Evolutionary conservation across 1,284 basidiomycete species (phyloP), one percentile per base, ranked within the genome.

Genomic region (Golubevia pallescens): DNA sequence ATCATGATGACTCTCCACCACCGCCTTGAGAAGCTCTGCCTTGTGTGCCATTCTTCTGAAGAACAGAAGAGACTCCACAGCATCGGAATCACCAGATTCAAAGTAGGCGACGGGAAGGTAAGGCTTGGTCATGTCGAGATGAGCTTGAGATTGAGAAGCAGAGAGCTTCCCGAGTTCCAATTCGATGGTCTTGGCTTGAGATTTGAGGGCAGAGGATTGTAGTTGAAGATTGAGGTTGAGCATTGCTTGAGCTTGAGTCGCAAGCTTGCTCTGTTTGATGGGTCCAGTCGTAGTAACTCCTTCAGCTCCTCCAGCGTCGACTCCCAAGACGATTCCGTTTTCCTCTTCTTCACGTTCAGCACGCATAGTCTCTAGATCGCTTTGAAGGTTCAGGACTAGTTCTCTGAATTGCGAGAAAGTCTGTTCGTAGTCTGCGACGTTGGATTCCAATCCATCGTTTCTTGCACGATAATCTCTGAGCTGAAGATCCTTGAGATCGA

Each of bases 401-500:
- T 80, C 78, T 38, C 82, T 70, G 74, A 84, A 85, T 60, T 81
- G 80, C 1, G 54, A 64, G 23, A 84, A 71, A 2, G 78, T 84
- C 53, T 70, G 70, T 51, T 81, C 75, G 53, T 80, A 70, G 23
- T 84, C 77, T 24, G 73, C 69, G 2, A 81, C 67, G 24, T 77
- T 77, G 55, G 74, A 71, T 54, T 80, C 68, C 14, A 80, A 71
- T 19, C 65, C 60, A 51, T 76, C 73, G 28, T 62, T 68, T 57
- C 74, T 72, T 14, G 66, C 53, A 1, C 64, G 62, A 24, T 72
- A 67, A 21, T 79, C 70, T 20, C 70, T 70, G 20, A 93, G 88
- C 71, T 91, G 89, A 1, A 87, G 80, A 55, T 93, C 92, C 78
- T 92, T 92, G 56, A 88, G 87, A 68, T 94, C 92, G 54, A 98